Evolutionary conservation across 257 asterid species (phyloP).

Genomic region (Nyctanthes arbortristis): DNA sequence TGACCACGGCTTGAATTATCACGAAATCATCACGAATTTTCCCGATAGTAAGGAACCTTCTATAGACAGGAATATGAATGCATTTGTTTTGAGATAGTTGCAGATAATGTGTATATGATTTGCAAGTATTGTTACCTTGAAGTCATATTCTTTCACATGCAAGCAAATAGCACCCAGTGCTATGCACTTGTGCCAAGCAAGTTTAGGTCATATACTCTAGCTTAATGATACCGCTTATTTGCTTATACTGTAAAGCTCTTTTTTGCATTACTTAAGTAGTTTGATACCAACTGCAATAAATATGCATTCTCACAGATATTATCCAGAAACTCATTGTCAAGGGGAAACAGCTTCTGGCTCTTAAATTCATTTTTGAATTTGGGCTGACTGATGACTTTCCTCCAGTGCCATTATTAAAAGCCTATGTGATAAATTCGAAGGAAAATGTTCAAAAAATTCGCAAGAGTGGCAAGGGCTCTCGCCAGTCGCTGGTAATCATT

Average conservation of each 20-base stretch:
- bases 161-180: constrained; percentile 4
- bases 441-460: constrained; percentile 43
- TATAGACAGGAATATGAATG: background rate
- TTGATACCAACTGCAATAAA: constrained; percentile 16
- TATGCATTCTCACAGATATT: constrained; percentile 42
- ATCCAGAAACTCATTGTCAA: constrained; percentile 50
- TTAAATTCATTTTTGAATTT: constrained; percentile 59
- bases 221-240: constrained; percentile 5
- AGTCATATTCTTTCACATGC: background rate
- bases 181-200: constrained; percentile 13
- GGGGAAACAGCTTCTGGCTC: constrained; percentile 58
- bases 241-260: constrained; percentile 14
- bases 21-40: background rate
- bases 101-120: background rate
- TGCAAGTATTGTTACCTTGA: background rate
- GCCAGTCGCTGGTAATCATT: constrained; percentile 41
- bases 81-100: background rate
- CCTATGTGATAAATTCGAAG: constrained; percentile 42
- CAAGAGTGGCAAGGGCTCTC: constrained; percentile 47
- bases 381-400: constrained; percentile 59
- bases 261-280: constrained; percentile 6
- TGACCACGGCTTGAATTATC: background rate
- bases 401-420: constrained; percentile 61
- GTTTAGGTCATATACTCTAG: background rate
- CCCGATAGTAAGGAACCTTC: background rate